A percentile compares a stretch with the other conserved stretches of the same genome.
Conservation (phyloP, 306 rosid genomes). For the Luffa acutangula region DNA sequence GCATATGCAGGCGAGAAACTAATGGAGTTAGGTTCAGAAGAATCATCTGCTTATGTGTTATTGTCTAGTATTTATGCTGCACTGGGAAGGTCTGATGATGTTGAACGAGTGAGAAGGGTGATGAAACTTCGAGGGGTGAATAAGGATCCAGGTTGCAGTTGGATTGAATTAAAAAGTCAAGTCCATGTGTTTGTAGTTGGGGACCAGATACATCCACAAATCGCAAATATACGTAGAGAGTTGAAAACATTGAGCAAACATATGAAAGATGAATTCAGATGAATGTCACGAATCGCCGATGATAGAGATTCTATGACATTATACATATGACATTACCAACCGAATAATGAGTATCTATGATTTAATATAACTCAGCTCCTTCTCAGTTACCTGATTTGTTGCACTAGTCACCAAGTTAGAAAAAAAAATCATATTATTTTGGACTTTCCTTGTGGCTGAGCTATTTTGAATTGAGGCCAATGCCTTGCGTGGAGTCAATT, state of each 20-base stretch:
- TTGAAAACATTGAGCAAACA: conserved; percentile 35
- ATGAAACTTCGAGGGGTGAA: conserved; percentile 67
- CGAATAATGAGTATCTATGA: neutral
- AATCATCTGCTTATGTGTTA: conserved; percentile 63
- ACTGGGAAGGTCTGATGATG: conserved; percentile 54
- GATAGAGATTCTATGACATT: neutral
- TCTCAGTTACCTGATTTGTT: neutral
- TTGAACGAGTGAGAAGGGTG: conserved; percentile 65
- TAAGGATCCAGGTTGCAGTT: conserved; percentile 90
- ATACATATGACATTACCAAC: neutral
- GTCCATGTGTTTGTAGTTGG: conserved; percentile 87
- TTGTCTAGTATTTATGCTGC: conserved; percentile 68
- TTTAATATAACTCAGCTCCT: neutral
- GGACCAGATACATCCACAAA: conserved; percentile 70
- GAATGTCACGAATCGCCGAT: too few species aligned
- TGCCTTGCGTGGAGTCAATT: neutral
- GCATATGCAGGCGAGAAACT: conserved; percentile 81
- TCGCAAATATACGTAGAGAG: conserved; percentile 48
- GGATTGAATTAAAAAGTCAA: conserved; percentile 66
- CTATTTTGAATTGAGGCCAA: neutral
- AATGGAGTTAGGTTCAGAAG: conserved; percentile 62
- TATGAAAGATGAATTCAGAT: conserved; percentile 49
- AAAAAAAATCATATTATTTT: neutral
- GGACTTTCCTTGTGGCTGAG: neutral
- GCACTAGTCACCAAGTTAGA: neutral